Conservation (phyloP, 768 basidiomycete species). For the Dictyophora rubrovolvata region DNA sequence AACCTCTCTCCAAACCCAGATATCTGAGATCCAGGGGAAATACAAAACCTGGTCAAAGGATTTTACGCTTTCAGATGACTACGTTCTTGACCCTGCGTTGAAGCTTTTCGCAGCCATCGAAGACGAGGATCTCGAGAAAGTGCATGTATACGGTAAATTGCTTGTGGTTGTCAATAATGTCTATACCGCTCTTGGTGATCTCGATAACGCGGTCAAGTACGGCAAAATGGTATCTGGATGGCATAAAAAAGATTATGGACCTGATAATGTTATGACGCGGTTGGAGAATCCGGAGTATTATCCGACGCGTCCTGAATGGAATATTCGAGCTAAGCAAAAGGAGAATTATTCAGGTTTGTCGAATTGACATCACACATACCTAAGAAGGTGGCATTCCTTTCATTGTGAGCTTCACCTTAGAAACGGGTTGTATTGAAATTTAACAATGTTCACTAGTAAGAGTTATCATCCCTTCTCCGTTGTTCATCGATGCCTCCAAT, state of each 20-base stretch:
- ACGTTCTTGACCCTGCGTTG: background rate
- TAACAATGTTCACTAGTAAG: too few species aligned
- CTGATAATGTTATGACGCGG: background rate
- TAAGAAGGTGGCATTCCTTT: too few species aligned
- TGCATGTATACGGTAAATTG: background rate
- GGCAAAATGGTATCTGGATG: too few species aligned
- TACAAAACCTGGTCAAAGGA: background rate
- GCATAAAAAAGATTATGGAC: too few species aligned
- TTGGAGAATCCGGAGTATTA: background rate
- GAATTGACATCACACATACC: too few species aligned
- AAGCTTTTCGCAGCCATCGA: background rate
- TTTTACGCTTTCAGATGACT: background rate
- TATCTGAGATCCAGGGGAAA: background rate
- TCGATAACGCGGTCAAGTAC: too few species aligned
- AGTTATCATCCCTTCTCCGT: too few species aligned
- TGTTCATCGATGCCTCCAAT: too few species aligned
- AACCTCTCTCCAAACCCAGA: background rate
- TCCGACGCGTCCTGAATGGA: background rate
- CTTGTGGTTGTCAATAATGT: background rate
- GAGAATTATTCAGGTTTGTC: background rate
- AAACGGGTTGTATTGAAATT: too few species aligned
- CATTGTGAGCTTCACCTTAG: too few species aligned
- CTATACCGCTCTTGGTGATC: too few species aligned
- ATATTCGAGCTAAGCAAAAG: background rate
- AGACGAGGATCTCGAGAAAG: background rate